Conservation (phyloP, 331 rosid genomes). For the Quercus lobata region DNA sequence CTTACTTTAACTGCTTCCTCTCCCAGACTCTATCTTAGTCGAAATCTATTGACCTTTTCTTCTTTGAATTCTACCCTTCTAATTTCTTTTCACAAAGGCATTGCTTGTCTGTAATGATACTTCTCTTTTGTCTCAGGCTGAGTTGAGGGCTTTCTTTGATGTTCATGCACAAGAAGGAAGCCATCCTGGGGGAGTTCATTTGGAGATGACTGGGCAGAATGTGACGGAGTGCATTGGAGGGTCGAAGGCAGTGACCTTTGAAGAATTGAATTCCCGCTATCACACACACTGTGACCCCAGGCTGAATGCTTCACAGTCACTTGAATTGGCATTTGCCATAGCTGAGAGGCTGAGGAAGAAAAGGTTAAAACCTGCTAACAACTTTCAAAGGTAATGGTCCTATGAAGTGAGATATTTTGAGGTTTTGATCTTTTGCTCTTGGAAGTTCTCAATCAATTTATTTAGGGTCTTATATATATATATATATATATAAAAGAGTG, state of each 20-base stretch:
- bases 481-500: background rate
- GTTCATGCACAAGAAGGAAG: conserved; percentile 50
- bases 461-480: background rate
- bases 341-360: conserved; percentile 34
- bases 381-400: background rate
- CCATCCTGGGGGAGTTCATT: conserved; percentile 42
- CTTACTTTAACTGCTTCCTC: too few species aligned
- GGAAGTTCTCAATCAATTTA: background rate
- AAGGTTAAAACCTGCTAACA: conserved; percentile 17
- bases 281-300: conserved; percentile 44
- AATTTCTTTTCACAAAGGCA: background rate
- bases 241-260: conserved; percentile 28
- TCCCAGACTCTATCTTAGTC: too few species aligned
- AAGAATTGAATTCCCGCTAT: conserved; percentile 38
- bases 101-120: background rate
- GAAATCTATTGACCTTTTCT: too few species aligned
- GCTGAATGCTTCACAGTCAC: conserved; percentile 44
- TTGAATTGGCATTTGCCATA: conserved; percentile 38
- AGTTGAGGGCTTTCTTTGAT: conserved; percentile 44
- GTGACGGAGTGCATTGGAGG: conserved; percentile 45
- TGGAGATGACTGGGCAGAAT: conserved; percentile 48
- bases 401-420: background rate
- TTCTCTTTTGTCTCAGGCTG: conserved; percentile 23
- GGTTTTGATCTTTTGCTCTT: background rate
- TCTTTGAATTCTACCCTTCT: background rate